phyloP scores from a whole-genome alignment of 345 rosid genomes.

The Laguncularia racemosa region DNA sequence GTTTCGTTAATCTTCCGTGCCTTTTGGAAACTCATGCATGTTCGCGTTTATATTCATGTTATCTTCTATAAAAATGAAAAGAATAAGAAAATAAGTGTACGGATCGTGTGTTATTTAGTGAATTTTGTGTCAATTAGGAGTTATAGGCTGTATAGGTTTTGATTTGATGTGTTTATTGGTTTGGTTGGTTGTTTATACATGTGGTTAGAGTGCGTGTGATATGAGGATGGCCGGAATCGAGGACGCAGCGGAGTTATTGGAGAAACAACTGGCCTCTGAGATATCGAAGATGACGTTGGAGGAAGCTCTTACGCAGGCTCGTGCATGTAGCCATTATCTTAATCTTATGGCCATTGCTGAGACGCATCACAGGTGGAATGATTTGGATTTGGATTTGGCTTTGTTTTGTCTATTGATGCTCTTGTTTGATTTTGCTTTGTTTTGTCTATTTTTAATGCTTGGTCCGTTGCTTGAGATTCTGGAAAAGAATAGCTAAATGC shows the following conservation, averaged over 20 bases:
- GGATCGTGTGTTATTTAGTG: too few species aligned
- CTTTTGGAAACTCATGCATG: neutral
- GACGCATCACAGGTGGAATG: conserved; percentile 75
- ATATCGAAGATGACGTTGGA: conserved; percentile 81
- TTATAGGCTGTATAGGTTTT: neutral
- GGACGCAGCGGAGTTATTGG: conserved; percentile 68
- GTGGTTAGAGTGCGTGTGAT: conserved; percentile 68
- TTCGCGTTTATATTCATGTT: neutral
- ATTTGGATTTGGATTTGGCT: too few species aligned
- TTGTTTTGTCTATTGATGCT: too few species aligned
- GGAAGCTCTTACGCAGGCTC: conserved; percentile 81
- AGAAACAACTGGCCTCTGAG: conserved; percentile 72
- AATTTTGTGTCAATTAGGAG: too few species aligned
- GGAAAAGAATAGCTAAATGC: too few species aligned
- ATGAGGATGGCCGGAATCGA: conserved; percentile 88
- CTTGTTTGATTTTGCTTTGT: too few species aligned
- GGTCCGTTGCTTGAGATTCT: too few species aligned
- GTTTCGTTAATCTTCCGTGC: conserved; percentile 15
- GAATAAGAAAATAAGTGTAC: too few species aligned
- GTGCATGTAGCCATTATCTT: conserved; percentile 91
- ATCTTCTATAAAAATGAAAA: neutral
- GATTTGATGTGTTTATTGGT: neutral
- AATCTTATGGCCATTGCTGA: conserved; percentile 93
- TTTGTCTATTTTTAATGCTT: too few species aligned
- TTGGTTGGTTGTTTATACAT: neutral